Conservation (phyloP, 768 basidiomycete genomes). For the Termitomyces sp. region DNA sequence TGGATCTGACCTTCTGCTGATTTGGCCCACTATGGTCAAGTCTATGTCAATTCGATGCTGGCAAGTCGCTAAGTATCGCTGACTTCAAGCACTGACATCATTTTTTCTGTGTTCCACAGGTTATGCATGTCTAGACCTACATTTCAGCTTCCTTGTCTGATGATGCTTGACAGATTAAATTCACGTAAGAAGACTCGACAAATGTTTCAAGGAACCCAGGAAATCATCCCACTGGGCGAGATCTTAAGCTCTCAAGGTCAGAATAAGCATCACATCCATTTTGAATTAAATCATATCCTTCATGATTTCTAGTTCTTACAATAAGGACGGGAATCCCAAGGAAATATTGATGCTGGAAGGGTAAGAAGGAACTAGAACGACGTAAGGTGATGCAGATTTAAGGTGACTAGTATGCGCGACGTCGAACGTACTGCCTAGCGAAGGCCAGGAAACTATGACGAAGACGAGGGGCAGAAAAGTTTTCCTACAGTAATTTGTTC, state of each 20-base stretch:
- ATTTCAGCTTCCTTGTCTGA: neutral
- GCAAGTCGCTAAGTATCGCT: neutral
- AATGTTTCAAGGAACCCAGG: neutral
- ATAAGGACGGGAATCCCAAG: too few relatives aligned
- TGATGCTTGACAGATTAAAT: neutral
- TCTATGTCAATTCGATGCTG: neutral
- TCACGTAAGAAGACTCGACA: neutral
- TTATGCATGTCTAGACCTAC: neutral
- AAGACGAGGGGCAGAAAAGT: too few relatives aligned
- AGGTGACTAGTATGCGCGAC: too few relatives aligned
- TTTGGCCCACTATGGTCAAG: neutral
- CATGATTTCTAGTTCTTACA: too few relatives aligned
- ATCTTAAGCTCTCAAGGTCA: neutral
- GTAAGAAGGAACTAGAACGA: too few relatives aligned
- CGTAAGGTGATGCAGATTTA: too few relatives aligned
- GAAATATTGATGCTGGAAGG: too few relatives aligned
- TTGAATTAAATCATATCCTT: too few relatives aligned
- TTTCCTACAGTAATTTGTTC: too few relatives aligned
- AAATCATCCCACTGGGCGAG: neutral
- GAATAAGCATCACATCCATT: too few relatives aligned
- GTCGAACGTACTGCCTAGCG: too few relatives aligned
- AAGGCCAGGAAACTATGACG: too few relatives aligned
- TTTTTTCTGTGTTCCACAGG: neutral
- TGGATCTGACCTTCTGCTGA: neutral
- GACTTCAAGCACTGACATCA: neutral